These are phyloP conservation scores for Theobroma grandiflorum DNA, from an alignment of 441 rosid genomes.

Conservation along the genomic window DNA sequence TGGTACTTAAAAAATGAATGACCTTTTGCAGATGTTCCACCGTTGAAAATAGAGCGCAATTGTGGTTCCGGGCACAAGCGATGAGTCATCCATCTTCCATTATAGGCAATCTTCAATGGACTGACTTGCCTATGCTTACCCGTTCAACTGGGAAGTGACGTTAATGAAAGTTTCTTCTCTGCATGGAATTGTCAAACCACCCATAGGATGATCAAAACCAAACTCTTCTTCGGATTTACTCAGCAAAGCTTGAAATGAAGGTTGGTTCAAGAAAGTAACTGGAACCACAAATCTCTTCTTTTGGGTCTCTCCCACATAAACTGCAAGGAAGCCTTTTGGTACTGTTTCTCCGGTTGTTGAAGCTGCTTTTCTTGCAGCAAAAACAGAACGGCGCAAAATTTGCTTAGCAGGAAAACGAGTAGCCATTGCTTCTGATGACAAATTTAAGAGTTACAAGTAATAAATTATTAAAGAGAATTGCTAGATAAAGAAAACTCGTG, in stretches of 20 bases:
- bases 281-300: conserved; percentile 31
- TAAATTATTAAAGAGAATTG: not conserved
- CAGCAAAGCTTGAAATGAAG: conserved; percentile 8
- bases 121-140: too few relatives aligned
- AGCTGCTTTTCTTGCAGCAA: conserved; percentile 13
- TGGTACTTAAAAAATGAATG: too few relatives aligned
- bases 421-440: conserved; percentile 13
- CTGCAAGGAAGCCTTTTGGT: conserved; percentile 54
- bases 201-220: conserved; percentile 39
- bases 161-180: conserved; percentile 22
- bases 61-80: too few relatives aligned
- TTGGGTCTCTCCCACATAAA: conserved; percentile 53
- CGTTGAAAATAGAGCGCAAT: too few relatives aligned
- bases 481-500: not conserved
- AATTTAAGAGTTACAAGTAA: not conserved
- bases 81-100: too few relatives aligned
- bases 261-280: not conserved
- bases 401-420: conserved; percentile 26
- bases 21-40: too few relatives aligned
- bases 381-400: conserved; percentile 20
- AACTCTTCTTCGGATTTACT: conserved; percentile 37
- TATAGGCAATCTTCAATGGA: too few relatives aligned
- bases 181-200: conserved; percentile 40
- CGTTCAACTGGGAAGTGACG: conserved; percentile 14
- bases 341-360: not conserved